Evolutionary conservation across 2,329 filamentous ascomycete genomes (phyloP), one percentile per base, ranked within the genome.

Genomic region (Pyrenophora graminea): DNA sequence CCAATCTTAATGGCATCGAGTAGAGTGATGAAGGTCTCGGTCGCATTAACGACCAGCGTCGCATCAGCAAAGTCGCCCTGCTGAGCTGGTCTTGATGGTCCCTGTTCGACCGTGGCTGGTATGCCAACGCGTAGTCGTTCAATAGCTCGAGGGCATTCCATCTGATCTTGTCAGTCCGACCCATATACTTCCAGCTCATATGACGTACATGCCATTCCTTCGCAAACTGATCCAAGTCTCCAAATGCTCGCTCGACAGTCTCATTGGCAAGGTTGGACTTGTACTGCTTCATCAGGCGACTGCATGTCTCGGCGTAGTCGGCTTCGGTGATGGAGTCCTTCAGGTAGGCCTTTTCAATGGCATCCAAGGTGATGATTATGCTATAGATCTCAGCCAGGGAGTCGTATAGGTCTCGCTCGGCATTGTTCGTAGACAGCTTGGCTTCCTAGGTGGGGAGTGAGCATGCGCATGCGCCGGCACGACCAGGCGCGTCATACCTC

Each of bases 11-110:
- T 82, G 13, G 94, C 95, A 70, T 99, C 94, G 45, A 99, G 83
- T 69, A 99, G 93, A 0, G 94, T 99, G 74, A 99, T 99, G 73
- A 99, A 99, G 72, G 97, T 95, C 74, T 99, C 92, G 1, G 93
- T 97, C 1, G 94, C 94, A 58, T 93, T 87, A 36, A 95, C 79
- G 51, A 97, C 95, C 31, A 97, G 76, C 38, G 78, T 81, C 33
- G 82, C 82, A n/a, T 82, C 82, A 38, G 79, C 77, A 40, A 42
- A 74, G 69, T 62, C 70, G 46, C 68, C 70, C 53, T 71, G 69
- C 45, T 73, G 67, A 12, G 69, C 63, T 23, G 70, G 54, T 32
- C 71, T 71, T 36, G 79, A 77, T 10, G 83, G 80, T 1, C 69
- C 70, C 55, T 84, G 83, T 70, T 85, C 84, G 55, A 86, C 77